Evolutionary conservation across 371 early-diverging fungal species (phyloP).

Genomic region (Furculomyces boomerangus): DNA sequence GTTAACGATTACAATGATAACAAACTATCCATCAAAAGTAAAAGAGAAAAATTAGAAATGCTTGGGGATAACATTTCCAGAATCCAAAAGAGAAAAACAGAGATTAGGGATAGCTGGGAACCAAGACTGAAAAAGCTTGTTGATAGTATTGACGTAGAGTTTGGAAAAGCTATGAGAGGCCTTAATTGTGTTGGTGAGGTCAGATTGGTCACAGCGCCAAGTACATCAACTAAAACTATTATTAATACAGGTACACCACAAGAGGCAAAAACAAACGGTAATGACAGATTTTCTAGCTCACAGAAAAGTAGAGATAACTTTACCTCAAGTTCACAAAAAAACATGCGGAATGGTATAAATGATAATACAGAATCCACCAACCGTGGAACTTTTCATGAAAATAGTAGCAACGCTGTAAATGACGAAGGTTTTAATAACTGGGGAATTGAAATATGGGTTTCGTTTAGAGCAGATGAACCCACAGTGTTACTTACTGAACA

Average conservation of each 20-base stretch:
- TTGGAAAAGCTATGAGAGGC: conserved; percentile 51
- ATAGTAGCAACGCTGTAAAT: conserved; percentile 7
- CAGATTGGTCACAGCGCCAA: conserved; percentile 20
- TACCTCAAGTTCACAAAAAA: background rate
- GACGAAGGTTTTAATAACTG: conserved; percentile 78
- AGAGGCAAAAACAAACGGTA: background rate
- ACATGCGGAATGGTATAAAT: background rate
- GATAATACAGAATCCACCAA: background rate
- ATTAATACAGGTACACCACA: background rate
- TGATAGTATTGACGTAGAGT: conserved; percentile 38
- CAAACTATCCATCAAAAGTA: conserved; percentile 28
- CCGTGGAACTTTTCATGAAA: background rate
- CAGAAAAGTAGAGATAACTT: background rate
- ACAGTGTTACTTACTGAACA: conserved; percentile 75
- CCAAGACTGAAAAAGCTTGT: conserved; percentile 38
- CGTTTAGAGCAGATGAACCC: conserved; percentile 75
- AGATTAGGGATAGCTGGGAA: conserved; percentile 41
- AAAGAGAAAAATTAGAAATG: conserved; percentile 3
- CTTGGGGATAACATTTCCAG: conserved; percentile 2
- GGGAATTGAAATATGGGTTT: conserved; percentile 90
- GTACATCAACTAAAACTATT: background rate
- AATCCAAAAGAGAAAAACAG: conserved; percentile 7
- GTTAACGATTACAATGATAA: conserved; percentile 46
- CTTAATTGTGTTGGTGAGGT: conserved; percentile 89
- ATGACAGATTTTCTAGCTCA: background rate